Evolutionary conservation across 805 yeast species (phyloP), one percentile per base, ranked within the genome.

Genomic region (Nakazawaea molendinolei): DNA sequence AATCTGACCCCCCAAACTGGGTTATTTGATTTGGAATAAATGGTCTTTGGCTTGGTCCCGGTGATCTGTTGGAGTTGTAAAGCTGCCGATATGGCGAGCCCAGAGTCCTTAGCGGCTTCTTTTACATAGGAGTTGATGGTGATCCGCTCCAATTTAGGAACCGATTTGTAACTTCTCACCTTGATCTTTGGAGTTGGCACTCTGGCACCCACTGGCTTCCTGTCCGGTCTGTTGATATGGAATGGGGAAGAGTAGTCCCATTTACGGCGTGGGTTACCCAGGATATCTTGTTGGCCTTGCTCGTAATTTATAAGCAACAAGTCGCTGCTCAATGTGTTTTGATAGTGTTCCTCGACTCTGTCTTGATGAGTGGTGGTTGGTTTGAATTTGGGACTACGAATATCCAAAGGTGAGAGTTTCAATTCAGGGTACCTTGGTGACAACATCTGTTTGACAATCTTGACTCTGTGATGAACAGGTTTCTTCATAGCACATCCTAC

Each of bases 201-300:
- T 17, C 71, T 69, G 25, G 78, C 72, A 2, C 97, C 96, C 41
- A 63, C 65, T 24, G 97, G 95, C 45, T 78, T 78, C 50, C 75
- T 73, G 39, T 72, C 58, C 15, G 85, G 78, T 70, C 96, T 83
- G 61, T 86, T 86, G 37, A 87, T 55, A 53, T 87, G 92, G 61
- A 84, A 92, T 31, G 96, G 95, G 21, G 95, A 79, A 16, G 81
- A 63, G 36, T 84, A 84, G 46, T 84, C 87, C 95, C 98, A 87
- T 40, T 73, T 67, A 63, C 95, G 74, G 48, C 70, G 70, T 60
- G 84, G 86, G 40, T 71, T 67, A 39, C 97, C 97, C 26, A 52
- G 56, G 16, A 69, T 54, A 9, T 56, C 62, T 27, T 59, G 51
- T 35, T 75, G 76, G 16, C 65, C 75, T 58, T 92, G 96, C 33